phyloP scores from a whole-genome alignment of 768 basidiomycete species.

The Boletus pseudopeckii region DNA sequence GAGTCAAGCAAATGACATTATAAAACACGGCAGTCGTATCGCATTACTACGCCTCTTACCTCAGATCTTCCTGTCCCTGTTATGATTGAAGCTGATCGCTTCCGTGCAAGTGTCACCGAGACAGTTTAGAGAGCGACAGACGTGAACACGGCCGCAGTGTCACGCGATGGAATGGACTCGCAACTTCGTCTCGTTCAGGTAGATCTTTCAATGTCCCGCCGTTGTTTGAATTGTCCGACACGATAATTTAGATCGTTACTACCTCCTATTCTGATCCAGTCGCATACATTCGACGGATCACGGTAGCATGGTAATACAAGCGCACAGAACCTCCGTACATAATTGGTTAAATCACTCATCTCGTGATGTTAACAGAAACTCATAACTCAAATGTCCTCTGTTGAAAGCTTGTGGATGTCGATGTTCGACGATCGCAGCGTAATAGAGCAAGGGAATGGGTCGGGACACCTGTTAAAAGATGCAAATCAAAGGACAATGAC shows the following conservation, averaged over 20 bases:
- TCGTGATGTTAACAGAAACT: neutral
- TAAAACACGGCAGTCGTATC: constrained; percentile 12
- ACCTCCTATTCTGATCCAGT: neutral
- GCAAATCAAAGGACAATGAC: neutral
- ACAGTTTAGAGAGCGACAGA: constrained; percentile 18
- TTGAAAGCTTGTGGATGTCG: constrained; percentile 5
- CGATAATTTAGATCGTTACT: constrained; percentile 6
- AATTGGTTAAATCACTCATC: neutral
- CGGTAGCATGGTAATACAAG: neutral
- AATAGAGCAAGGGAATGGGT: constrained; percentile 12
- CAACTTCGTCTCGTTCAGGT: neutral
- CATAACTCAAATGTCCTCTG: neutral
- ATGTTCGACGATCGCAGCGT: neutral
- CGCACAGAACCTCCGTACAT: neutral
- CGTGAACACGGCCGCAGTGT: neutral
- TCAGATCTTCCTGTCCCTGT: constrained; percentile 8
- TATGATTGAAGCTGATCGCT: constrained; percentile 17
- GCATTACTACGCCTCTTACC: constrained; percentile 13
- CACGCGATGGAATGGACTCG: neutral
- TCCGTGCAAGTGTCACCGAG: constrained; percentile 19
- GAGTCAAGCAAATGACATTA: neutral
- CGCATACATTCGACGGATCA: neutral
- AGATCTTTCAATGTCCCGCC: constrained; percentile 2
- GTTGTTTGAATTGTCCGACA: constrained; percentile 12
- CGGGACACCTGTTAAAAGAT: constrained; percentile 4